phyloP scores from a whole-genome alignment of 192 early-diverging fungal species.

The Coemansia aciculifera region DNA sequence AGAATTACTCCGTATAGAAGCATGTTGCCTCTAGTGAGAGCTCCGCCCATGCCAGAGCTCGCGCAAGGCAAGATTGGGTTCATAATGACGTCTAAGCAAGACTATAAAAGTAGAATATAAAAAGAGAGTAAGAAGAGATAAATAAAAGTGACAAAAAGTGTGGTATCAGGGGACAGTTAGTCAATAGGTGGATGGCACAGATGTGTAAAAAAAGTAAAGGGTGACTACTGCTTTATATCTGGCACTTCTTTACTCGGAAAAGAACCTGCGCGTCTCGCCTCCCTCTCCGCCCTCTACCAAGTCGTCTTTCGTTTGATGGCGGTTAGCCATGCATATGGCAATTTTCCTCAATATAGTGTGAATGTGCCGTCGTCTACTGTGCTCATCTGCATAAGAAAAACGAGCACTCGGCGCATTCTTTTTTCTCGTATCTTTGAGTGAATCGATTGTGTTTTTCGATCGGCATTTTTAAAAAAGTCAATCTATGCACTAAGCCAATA shows the following conservation, averaged over 20 bases:
- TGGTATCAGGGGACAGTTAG: background rate
- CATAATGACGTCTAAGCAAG: background rate
- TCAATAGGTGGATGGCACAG: background rate
- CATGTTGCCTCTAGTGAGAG: background rate
- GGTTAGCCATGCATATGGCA: constrained; percentile 9
- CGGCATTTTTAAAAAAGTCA: background rate
- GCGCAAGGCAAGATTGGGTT: background rate
- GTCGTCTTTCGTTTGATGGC: background rate
- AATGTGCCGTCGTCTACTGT: background rate
- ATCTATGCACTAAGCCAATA: background rate
- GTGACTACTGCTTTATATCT: constrained; percentile 1
- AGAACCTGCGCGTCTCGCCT: background rate
- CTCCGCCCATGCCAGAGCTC: background rate
- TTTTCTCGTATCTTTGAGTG: background rate
- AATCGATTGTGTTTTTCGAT: background rate
- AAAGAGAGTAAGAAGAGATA: background rate
- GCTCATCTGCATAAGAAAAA: constrained; percentile 1
- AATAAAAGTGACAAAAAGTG: background rate
- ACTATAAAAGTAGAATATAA: background rate
- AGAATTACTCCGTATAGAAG: background rate
- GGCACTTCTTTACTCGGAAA: background rate
- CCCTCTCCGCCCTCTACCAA: background rate
- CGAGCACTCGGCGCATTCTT: background rate
- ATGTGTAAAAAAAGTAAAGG: background rate
- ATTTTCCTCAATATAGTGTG: background rate